A percentile compares a stretch with the other conserved stretches of the same genome.
Evolutionary conservation across 2,329 filamentous ascomycete genomes (phyloP).

Genomic region (Aureobasidium sp.): DNA sequence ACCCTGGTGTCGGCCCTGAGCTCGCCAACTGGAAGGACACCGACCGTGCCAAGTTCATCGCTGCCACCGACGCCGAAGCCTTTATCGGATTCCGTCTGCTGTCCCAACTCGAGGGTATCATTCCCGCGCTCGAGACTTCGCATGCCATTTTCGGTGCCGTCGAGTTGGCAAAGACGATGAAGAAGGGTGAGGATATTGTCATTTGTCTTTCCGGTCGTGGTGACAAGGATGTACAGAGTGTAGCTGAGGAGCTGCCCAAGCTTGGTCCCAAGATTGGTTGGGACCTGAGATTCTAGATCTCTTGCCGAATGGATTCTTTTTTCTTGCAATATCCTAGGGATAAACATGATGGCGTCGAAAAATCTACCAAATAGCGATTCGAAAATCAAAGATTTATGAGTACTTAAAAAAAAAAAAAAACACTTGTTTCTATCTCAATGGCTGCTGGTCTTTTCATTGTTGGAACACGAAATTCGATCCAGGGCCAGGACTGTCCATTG

Average conservation of each 20-base stretch:
- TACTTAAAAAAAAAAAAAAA: not conserved
- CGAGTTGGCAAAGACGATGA: conserved; percentile 86
- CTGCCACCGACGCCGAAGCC: conserved; percentile 84
- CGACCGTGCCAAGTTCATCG: conserved; percentile 75
- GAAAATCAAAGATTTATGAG: not conserved
- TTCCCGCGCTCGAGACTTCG: conserved; percentile 86
- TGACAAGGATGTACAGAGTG: conserved; percentile 98
- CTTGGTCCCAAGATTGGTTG: conserved; percentile 80
- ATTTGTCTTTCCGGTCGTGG: conserved; percentile 89
- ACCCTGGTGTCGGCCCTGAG: conserved; percentile 93
- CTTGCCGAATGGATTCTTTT: not conserved
- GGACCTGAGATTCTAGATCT: conserved; percentile 46
- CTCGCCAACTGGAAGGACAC: conserved; percentile 88
- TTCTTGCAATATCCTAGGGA: not conserved
- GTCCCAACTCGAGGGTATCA: conserved; percentile 87
- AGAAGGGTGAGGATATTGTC: conserved; percentile 78
- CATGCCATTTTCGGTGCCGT: conserved; percentile 87
- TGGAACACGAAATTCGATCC: too few species aligned
- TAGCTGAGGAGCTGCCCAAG: conserved; percentile 84
- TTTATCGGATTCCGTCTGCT: conserved; percentile 80
- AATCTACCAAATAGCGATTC: not conserved
- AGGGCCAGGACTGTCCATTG: too few species aligned
- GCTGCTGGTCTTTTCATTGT: too few species aligned
- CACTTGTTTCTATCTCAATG: not conserved
- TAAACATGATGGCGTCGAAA: not conserved